Evolutionary conservation across 2,329 filamentous ascomycete genomes (phyloP).

Genomic region (Fusarium newnesense): DNA sequence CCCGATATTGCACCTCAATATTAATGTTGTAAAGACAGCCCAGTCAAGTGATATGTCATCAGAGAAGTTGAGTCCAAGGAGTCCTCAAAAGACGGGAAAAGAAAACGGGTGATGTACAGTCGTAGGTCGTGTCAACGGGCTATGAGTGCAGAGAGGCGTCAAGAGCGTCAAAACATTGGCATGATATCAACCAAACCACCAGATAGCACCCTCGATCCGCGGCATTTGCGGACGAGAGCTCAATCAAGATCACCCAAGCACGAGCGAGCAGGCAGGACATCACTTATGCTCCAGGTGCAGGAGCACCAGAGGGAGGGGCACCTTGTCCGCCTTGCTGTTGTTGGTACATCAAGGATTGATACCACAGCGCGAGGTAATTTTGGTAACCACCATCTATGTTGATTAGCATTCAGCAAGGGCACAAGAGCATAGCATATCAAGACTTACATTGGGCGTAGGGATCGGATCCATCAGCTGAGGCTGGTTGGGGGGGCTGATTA

Average conservation of each 20-base stretch:
- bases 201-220: conserved; percentile 39
- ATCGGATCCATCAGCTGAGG: conserved; percentile 66
- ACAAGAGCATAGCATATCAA: not conserved
- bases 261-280: conserved; percentile 44
- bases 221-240: conserved; percentile 40
- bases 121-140: conserved; percentile 45
- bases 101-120: conserved; percentile 47
- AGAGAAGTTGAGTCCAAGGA: conserved; percentile 39
- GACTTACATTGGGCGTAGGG: conserved; percentile 80
- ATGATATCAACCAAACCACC: conserved; percentile 49
- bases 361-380: conserved; percentile 83
- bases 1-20: conserved; percentile 34
- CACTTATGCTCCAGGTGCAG: conserved; percentile 53
- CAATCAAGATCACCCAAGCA: conserved; percentile 50
- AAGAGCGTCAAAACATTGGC: conserved; percentile 40
- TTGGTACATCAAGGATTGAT: conserved; percentile 69
- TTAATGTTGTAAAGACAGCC: conserved; percentile 41
- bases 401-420: not conserved
- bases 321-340: conserved; percentile 54
- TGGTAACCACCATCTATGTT: conserved; percentile 80
- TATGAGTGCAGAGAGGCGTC: conserved; percentile 38
- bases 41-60: conserved; percentile 46
- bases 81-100: conserved; percentile 42
- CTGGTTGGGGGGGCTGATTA: conserved; percentile 56
- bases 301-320: conserved; percentile 48